Percentiles rank a stretch among this genome's conserved stretches.
Evolutionary conservation across 768 basidiomycete species (phyloP).

Genomic region (Termitomyces eurrhizus): DNA sequence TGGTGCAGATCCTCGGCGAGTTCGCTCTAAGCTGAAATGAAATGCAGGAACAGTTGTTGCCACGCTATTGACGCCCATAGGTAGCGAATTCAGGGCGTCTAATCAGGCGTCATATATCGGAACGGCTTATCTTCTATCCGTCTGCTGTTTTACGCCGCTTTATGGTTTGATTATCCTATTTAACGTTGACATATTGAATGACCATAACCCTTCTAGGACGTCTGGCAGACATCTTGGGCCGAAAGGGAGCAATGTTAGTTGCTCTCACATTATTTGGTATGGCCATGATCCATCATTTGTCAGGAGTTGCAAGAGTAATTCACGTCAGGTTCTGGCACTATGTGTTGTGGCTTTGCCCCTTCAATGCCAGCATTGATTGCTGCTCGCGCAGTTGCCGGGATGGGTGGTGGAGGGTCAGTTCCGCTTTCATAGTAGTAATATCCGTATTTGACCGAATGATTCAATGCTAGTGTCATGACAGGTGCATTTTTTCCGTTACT

Average conservation of each 20-base stretch:
- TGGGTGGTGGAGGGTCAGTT: slow-evolving; percentile 87
- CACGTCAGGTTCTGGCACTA: slow-evolving; percentile 68
- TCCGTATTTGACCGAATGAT: slow-evolving; percentile 22
- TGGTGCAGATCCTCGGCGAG: slow-evolving; percentile 19
- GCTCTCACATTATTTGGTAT: slow-evolving; percentile 81
- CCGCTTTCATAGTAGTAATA: slow-evolving; percentile 16
- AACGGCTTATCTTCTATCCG: slow-evolving; percentile 81
- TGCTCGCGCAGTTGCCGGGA: slow-evolving; percentile 83
- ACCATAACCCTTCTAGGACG: slow-evolving; percentile 49
- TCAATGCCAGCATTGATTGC: slow-evolving; percentile 81
- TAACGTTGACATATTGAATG: slow-evolving; percentile 8
- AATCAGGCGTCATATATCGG: slow-evolving; percentile 85
- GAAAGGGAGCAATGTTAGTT: slow-evolving; percentile 84
- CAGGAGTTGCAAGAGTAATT: slow-evolving; percentile 8
- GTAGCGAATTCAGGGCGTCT: slow-evolving; percentile 77
- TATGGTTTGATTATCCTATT: slow-evolving; percentile 52
- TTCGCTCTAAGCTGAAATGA: slow-evolving; percentile 9
- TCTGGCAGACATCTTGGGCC: slow-evolving; percentile 78
- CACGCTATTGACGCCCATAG: slow-evolving; percentile 80
- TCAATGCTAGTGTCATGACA: slow-evolving; percentile 71
- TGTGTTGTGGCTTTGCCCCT: slow-evolving; percentile 82
- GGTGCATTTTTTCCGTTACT: slow-evolving; percentile 36
- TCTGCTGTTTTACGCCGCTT: slow-evolving; percentile 88
- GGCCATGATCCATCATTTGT: slow-evolving; percentile 12
- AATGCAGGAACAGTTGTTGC: slow-evolving; percentile 77